Evolutionary conservation across 2,329 filamentous ascomycete genomes (phyloP), one percentile per base, ranked within the genome.

Genomic region (Aureobasidium subglaciale): DNA sequence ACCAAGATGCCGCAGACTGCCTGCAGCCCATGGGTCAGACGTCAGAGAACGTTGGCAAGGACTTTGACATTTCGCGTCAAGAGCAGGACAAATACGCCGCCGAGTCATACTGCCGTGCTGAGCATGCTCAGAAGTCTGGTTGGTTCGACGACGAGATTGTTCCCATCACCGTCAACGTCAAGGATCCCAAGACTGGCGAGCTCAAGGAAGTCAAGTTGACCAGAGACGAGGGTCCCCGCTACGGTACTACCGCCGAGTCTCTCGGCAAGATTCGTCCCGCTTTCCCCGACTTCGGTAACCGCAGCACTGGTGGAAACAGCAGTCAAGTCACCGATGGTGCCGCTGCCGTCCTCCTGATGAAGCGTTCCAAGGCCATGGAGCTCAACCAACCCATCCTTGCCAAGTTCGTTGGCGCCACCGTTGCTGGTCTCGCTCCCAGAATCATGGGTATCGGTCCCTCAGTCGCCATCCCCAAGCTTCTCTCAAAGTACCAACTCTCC

Each of bases 1-100:
- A 80, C 74, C 86, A 90, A 69, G 89, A 96, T 68, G 82, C 90
- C 0, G 73, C 73, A 43, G 92, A 97, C 75, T 93, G 90, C 78
- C 83, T 92, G 83, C 83, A 90, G 79, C 88, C 92, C 62, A 99
- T 99, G 93, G 93, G 93, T 20, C 95, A 95, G 82, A 99, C 93
- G 2, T 92, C 87, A 58, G 93, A 99, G 78, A 97, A 97, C 69
- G 90, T 99, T 25, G 90, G 86, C 64, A 83, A 83, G 46, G 93
- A 97, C 74, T 97, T 97, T 71, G 82, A 86, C 68, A 85, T 99
- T 68, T 75, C 82, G 2, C 83, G 93, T 59, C 84, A 91, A 68
- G 74, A 76, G 69, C 88, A 97, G 75, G 93, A 99, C 72, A 77
- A 80, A 62, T 97, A 85, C 70, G 89, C 93, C 0, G 87, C 87